phyloP scores from a whole-genome alignment of 352 stramenopile genomes.

The Phytophthora sansomeana region DNA sequence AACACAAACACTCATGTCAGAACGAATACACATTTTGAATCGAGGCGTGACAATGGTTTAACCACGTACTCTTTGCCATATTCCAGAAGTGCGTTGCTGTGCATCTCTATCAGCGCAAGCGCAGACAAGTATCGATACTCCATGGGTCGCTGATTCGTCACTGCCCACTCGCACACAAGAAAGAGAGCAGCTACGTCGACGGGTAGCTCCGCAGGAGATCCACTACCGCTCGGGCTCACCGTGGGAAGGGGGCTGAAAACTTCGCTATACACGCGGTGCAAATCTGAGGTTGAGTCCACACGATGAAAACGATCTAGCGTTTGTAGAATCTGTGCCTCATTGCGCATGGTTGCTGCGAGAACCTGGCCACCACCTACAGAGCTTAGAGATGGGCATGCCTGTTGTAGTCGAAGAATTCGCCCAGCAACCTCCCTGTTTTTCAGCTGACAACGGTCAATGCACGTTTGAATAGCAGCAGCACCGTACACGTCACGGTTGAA shows the following conservation, averaged over 20 bases:
- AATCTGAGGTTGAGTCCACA: conserved; percentile 72
- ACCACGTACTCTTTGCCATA: conserved; percentile 65
- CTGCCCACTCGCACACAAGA: conserved; percentile 85
- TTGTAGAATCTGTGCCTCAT: conserved; percentile 82
- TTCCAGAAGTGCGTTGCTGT: conserved; percentile 68
- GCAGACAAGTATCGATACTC: conserved; percentile 87
- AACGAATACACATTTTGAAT: background rate
- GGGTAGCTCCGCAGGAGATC: conserved; percentile 47
- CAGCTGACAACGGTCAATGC: conserved; percentile 55
- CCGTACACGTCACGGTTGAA: conserved; percentile 68
- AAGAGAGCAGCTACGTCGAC: conserved; percentile 78
- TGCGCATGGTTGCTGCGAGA: conserved; percentile 55
- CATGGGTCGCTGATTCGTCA: conserved; percentile 79
- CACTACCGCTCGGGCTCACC: conserved; percentile 26
- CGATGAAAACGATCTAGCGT: conserved; percentile 85
- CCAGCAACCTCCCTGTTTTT: conserved; percentile 67
- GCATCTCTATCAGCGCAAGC: conserved; percentile 84
- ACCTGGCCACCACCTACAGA: conserved; percentile 39
- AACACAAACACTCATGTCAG: conserved; percentile 16
- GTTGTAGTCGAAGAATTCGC: conserved; percentile 74
- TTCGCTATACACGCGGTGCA: conserved; percentile 77
- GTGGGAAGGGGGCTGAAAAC: conserved; percentile 65
- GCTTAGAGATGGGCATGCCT: conserved; percentile 47
- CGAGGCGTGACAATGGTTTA: background rate
- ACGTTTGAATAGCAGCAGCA: conserved; percentile 56